phyloP scores from a whole-genome alignment of 1,284 basidiomycete genomes.

The Apiotrichum mycotoxinovorans region DNA sequence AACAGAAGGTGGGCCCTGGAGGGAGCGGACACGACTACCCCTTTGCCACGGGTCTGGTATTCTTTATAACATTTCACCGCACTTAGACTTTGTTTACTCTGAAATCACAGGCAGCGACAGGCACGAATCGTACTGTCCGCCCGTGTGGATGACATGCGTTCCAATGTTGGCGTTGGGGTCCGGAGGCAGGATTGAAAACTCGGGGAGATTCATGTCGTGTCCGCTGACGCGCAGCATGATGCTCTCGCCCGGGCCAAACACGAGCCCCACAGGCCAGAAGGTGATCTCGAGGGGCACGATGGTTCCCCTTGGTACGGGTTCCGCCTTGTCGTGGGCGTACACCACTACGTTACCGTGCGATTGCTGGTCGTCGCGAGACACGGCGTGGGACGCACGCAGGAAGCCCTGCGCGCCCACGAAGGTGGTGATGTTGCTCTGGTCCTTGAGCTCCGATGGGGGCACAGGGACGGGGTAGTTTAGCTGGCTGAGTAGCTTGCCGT shows the following conservation, averaged over 20 bases:
- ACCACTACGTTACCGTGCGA: slow-evolving; percentile 16
- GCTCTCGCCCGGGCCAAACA: slow-evolving; percentile 29
- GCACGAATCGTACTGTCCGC: slow-evolving; percentile 15
- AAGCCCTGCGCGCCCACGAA: slow-evolving; percentile 28
- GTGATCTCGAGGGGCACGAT: slow-evolving; percentile 32
- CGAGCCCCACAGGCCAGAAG: slow-evolving; percentile 33
- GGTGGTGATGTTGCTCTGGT: slow-evolving; percentile 20
- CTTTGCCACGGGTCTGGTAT: too few relatives aligned
- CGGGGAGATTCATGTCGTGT: slow-evolving; percentile 22
- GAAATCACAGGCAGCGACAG: slow-evolving; percentile 14
- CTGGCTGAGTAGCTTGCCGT: slow-evolving; percentile 23
- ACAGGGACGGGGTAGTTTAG: slow-evolving; percentile 26
- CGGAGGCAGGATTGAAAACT: slow-evolving; percentile 13
- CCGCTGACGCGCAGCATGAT: slow-evolving; percentile 24
- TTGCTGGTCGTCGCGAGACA: slow-evolving; percentile 10
- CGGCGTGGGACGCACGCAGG: slow-evolving; percentile 32
- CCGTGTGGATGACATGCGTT: slow-evolving; percentile 17
- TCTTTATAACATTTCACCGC: too few relatives aligned
- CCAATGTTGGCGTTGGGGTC: slow-evolving; percentile 20
- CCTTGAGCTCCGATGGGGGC: slow-evolving; percentile 14
- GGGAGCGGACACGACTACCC: too few relatives aligned
- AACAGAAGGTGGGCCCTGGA: too few relatives aligned
- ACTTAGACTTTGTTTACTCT: neutral
- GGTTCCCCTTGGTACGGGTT: slow-evolving; percentile 24
- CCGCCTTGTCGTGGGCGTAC: slow-evolving; percentile 23